Base-by-base conservation (phyloP, 768 basidiomycete species). In the Tulasnella sp. region DNA sequence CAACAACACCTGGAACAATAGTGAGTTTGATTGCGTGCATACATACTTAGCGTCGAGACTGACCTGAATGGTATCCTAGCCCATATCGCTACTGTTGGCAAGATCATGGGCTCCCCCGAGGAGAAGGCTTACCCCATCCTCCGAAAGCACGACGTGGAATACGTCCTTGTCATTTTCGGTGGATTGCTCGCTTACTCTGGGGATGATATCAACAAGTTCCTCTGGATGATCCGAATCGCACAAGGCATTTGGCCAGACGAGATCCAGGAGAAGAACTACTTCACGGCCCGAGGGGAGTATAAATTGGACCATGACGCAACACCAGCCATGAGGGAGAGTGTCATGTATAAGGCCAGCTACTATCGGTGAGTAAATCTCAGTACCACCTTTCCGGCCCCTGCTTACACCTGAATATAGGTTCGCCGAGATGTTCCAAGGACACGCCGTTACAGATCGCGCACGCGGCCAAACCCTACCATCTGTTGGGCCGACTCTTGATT, bases 1-100 rank as follows among this genome's bases (percentile, higher is more conserved):
- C 83, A 99, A 99, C 85, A 98, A 99, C 82, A 99, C 97, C 0
- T 99, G 97, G 97, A 99, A 99, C 84, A 99, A 99, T 85, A 99
- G 96, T 93, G 81, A 81, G 93, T 87, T 2, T 71, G 22, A 78
- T n/a, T 31, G 58, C 34, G 6, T 73, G 54, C 54, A 29, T 58
- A 4, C 11, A 12, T 29, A 7, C 22, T 74, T 67, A 36, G n/a
- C 69, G 67, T 37, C 58, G 19, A 77, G 49, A 40, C 36, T 70
- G 22, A 37, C 71, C 70, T 15, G 17, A n/a, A 36, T 17, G 67
- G 29, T 29, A 5, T 75, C n/a, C 38, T 78, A 94, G 94, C 96
- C 58, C 96, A 97, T 82, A 99, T 99, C 78, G 97, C 97, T 1
- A 99, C 97, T 22, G 97, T 99, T 76, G 97, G 97, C 73, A 99